A percentile compares a stretch with the other conserved stretches of the same genome.
Conservation (phyloP, 2,329 filamentous ascomycete genomes). For the Camillea tinctor region DNA sequence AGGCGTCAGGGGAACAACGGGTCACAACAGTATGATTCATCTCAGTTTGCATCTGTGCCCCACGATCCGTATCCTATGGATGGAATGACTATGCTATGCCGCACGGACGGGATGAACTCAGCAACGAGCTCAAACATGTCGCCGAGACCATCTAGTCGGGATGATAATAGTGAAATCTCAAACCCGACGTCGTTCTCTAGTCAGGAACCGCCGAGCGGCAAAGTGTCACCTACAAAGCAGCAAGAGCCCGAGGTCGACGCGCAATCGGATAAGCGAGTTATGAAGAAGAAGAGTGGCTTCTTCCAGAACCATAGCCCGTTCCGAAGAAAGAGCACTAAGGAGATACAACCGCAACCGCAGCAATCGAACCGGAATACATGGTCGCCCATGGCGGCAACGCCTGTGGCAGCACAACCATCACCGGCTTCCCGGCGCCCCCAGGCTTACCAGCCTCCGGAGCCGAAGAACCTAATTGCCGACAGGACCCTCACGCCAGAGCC, state of each 20-base stretch:
- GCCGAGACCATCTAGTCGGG: slow-evolving; percentile 76
- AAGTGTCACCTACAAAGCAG: slow-evolving; percentile 72
- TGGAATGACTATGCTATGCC: slow-evolving; percentile 96
- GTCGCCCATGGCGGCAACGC: too few species aligned
- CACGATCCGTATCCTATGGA: slow-evolving; percentile 94
- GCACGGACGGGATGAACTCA: slow-evolving; percentile 64
- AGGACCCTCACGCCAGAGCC: slow-evolving; percentile 69
- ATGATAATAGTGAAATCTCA: slow-evolving; percentile 88
- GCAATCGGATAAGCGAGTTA: slow-evolving; percentile 63
- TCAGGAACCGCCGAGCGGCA: slow-evolving; percentile 73
- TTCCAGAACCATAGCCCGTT: slow-evolving; percentile 94
- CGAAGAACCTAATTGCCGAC: slow-evolving; percentile 38
- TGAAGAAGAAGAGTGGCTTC: slow-evolving; percentile 77
- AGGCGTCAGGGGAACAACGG: slow-evolving; percentile 23
- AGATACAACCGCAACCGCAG: slow-evolving; percentile 39
- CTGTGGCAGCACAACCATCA: slow-evolving; percentile 34
- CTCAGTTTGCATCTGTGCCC: slow-evolving; percentile 69
- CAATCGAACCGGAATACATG: slow-evolving; percentile 57
- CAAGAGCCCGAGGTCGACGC: slow-evolving; percentile 45
- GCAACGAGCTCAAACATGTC: slow-evolving; percentile 44
- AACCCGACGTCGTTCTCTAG: slow-evolving; percentile 87
- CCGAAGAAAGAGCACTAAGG: slow-evolving; percentile 85
- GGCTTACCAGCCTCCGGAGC: slow-evolving; percentile 38
- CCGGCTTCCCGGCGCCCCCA: slow-evolving; percentile 62
- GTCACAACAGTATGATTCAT: slow-evolving; percentile 43